These are phyloP conservation scores for Aechmea fasciata DNA, from an alignment of 176 grass and related monocot species.

Conservation along the genomic window DNA sequence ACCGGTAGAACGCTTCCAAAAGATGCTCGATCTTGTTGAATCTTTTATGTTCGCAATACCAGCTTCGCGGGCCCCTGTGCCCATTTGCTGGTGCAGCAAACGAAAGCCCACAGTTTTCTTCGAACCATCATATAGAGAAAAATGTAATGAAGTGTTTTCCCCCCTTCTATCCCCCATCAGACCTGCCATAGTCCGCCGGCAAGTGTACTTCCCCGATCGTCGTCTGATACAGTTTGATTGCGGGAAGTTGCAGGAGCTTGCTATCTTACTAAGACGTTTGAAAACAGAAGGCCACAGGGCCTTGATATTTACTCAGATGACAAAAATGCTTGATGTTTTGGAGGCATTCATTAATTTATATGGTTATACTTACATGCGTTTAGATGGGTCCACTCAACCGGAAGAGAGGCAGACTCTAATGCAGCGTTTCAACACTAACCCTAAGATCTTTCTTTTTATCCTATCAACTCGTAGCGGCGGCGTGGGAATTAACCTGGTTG, in stretches of 20 bases:
- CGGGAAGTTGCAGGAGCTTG: constrained; percentile 95
- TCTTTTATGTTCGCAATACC: constrained; percentile 98
- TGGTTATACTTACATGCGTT: constrained; percentile 86
- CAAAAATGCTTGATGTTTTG: constrained; percentile 97
- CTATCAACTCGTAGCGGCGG: constrained; percentile 96
- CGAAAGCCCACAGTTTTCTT: constrained; percentile 61
- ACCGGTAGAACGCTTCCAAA: constrained; percentile 62
- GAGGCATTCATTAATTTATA: constrained; percentile 99
- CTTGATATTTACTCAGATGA: constrained; percentile 99
- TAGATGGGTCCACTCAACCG: constrained; percentile 93
- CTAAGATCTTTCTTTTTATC: constrained; percentile 95
- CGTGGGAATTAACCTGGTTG: constrained; percentile 94
- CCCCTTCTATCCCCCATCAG: constrained; percentile 65
- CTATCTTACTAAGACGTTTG: constrained; percentile 68
- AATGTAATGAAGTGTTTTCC: constrained; percentile 40
- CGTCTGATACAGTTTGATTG: constrained; percentile 98
- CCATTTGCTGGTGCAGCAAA: constrained; percentile 80
- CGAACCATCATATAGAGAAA: constrained; percentile 48
- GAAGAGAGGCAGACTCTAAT: constrained; percentile 95
- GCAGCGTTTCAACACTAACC: constrained; percentile 97
- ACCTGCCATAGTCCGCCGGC: constrained; percentile 79
- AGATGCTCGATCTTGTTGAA: constrained; percentile 75
- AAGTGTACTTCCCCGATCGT: constrained; percentile 96
- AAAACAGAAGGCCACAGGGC: constrained; percentile 87
- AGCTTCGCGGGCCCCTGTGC: constrained; percentile 63